These are phyloP conservation scores for Selaginella tamariscina DNA, from an alignment of 75 land plant genomes.

Conservation along the genomic window DNA sequence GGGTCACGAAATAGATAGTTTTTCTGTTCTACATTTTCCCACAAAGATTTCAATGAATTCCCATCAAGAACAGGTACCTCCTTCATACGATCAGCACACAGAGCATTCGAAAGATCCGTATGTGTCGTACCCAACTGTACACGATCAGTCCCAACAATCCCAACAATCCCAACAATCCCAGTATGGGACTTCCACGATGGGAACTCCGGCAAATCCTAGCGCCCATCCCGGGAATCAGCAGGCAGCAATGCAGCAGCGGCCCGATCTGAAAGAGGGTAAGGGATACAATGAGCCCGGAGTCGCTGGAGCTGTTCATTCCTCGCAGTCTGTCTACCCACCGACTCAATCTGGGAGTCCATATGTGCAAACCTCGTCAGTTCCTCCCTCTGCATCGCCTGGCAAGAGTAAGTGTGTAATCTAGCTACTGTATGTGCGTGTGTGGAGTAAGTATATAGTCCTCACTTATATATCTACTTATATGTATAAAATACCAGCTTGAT, in stretches of 20 bases:
- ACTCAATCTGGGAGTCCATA: slow-evolving; percentile 16
- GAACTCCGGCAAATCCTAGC: slow-evolving; percentile 38
- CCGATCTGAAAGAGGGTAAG: neutral
- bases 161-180: neutral
- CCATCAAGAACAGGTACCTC: neutral
- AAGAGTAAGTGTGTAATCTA: slow-evolving; percentile 15
- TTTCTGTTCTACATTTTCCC: too few relatives aligned
- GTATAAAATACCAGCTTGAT: too few relatives aligned
- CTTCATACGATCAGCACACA: neutral
- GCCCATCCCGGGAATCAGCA: slow-evolving; percentile 45
- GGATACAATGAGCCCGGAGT: slow-evolving; percentile 14
- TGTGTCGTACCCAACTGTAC: neutral
- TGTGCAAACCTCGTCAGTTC: slow-evolving; percentile 16
- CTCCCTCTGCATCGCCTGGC: slow-evolving; percentile 3
- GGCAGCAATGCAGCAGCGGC: slow-evolving; percentile 24
- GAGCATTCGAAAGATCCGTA: neutral
- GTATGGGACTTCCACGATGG: slow-evolving; percentile 44
- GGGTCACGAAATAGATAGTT: too few relatives aligned
- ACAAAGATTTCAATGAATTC: too few relatives aligned
- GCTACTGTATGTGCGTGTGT: too few relatives aligned
- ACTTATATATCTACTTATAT: too few relatives aligned
- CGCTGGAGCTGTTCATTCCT: neutral
- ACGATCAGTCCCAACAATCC: neutral
- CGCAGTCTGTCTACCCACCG: neutral
- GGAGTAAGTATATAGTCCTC: too few relatives aligned